Percentiles rank a stretch among this genome's conserved stretches.
These are phyloP conservation scores for Chaetomiaceae sp. DNA, from an alignment of 2,329 filamentous ascomycete species.

Conservation along the genomic window DNA sequence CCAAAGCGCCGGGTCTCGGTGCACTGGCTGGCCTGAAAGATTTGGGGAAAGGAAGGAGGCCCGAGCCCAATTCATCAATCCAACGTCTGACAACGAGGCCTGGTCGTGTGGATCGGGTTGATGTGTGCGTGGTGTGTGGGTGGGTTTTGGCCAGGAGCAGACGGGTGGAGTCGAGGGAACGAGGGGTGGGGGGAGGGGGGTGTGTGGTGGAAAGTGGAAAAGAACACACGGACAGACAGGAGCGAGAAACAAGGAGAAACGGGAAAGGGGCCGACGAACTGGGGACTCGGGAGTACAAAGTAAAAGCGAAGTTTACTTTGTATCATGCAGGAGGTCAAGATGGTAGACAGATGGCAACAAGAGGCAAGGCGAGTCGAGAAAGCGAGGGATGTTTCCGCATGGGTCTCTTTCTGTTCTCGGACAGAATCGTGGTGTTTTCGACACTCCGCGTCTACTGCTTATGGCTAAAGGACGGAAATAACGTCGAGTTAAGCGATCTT, in stretches of 20 bases:
- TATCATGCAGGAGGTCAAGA: no score
- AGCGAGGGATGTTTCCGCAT: no score
- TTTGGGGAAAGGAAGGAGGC: slow-evolving; percentile 9
- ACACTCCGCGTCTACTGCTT: no score
- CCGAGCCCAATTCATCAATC: slow-evolving; percentile 13
- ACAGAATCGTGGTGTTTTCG: no score
- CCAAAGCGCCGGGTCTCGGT: slow-evolving; percentile 6
- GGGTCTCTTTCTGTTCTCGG: no score
- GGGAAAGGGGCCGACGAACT: background rate
- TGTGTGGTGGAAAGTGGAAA: background rate
- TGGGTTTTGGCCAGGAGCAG: slow-evolving; percentile 9
- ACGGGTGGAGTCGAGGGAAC: slow-evolving; percentile 7
- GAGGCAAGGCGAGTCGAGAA: no score
- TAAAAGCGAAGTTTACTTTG: no score
- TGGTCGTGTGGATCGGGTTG: slow-evolving; percentile 14
- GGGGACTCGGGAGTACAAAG: no score
- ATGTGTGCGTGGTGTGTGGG: background rate
- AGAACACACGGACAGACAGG: background rate
- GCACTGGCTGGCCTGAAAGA: slow-evolving; percentile 9
- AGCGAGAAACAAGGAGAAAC: background rate
- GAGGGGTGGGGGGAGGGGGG: slow-evolving; percentile 2
- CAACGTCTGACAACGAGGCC: slow-evolving; percentile 12
- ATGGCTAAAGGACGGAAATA: no score
- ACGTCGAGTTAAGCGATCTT: no score
- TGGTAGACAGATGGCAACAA: no score